A percentile compares a stretch with the other conserved stretches of the same genome.
These are phyloP conservation scores for Aspergillus panamensis DNA, from an alignment of 495 filamentous ascomycete species.

Conservation along the genomic window DNA sequence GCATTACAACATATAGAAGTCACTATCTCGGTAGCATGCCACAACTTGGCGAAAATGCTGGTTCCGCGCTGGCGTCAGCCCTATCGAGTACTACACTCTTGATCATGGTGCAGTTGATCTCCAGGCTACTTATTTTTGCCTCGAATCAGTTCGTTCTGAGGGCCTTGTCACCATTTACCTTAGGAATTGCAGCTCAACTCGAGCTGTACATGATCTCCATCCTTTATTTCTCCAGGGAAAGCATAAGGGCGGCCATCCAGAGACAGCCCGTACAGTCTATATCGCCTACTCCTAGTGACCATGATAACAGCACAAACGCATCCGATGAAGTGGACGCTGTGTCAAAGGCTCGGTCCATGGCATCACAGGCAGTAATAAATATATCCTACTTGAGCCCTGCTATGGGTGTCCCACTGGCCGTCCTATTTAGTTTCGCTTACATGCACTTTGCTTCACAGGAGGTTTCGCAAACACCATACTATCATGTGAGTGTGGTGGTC, in stretches of 20 bases:
- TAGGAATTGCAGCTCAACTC: constrained; percentile 83
- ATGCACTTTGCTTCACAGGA: constrained; percentile 52
- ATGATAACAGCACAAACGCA: constrained; percentile 2
- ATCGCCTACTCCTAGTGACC: constrained; percentile 8
- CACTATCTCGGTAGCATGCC: constrained; percentile 13
- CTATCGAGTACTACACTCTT: constrained; percentile 74
- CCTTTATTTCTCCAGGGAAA: constrained; percentile 88
- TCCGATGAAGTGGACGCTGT: constrained; percentile 16
- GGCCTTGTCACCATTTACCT: constrained; percentile 73
- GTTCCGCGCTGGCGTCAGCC: constrained; percentile 40
- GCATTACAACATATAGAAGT: not conserved
- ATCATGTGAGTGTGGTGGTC: constrained; percentile 58
- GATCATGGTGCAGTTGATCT: constrained; percentile 79
- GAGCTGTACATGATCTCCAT: constrained; percentile 87
- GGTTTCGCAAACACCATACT: constrained; percentile 55
- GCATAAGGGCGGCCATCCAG: constrained; percentile 79
- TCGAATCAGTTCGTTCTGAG: constrained; percentile 88
- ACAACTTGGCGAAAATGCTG: constrained; percentile 19
- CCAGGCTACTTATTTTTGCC: constrained; percentile 80
- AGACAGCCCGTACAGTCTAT: constrained; percentile 53
- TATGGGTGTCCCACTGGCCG: constrained; percentile 63
- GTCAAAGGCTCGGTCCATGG: constrained; percentile 18
- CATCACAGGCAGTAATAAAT: constrained; percentile 75
- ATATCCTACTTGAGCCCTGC: constrained; percentile 74
- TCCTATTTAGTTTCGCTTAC: constrained; percentile 63